Conservation (phyloP, 192 early-diverging fungal species). For the Phlyctochytrium planicorne region DNA sequence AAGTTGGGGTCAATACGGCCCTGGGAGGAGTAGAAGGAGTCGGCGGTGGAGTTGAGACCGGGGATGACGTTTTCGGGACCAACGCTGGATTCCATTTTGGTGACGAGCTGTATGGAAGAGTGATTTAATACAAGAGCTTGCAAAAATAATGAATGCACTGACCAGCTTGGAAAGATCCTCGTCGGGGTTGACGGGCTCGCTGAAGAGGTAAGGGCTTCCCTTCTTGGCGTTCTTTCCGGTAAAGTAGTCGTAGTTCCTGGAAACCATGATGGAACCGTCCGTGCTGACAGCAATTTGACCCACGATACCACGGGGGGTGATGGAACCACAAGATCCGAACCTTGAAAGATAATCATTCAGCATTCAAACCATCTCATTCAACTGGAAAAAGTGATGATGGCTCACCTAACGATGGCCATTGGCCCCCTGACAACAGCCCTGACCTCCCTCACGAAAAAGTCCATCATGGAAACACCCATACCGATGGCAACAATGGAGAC, state of each 20-base stretch:
- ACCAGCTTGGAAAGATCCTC: constrained; percentile 44
- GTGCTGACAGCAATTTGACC: constrained; percentile 73
- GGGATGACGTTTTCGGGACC: constrained; percentile 44
- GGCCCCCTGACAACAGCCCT: constrained; percentile 77
- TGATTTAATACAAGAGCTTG: constrained; percentile 12
- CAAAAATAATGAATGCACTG: constrained; percentile 4
- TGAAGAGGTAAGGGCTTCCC: constrained; percentile 64
- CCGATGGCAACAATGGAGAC: constrained; percentile 84
- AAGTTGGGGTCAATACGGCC: constrained; percentile 71
- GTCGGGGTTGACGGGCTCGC: constrained; percentile 62
- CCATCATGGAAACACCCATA: constrained; percentile 85
- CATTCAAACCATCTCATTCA: not conserved
- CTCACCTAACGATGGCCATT: constrained; percentile 68
- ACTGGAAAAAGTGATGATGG: not conserved
- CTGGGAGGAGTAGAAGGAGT: constrained; percentile 86
- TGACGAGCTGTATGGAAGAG: constrained; percentile 31
- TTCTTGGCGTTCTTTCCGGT: constrained; percentile 15
- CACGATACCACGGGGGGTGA: constrained; percentile 44
- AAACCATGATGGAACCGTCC: constrained; percentile 58
- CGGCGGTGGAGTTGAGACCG: constrained; percentile 74
- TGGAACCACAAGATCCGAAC: constrained; percentile 84
- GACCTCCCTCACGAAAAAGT: constrained; percentile 87
- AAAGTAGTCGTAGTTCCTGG: constrained; percentile 78
- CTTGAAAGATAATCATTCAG: constrained; percentile 7
- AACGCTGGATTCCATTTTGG: constrained; percentile 19